Evolutionary conservation across 1,284 basidiomycete genomes (phyloP), one percentile per base, ranked within the genome.

Genomic region (Hortiboletus rubellus): DNA sequence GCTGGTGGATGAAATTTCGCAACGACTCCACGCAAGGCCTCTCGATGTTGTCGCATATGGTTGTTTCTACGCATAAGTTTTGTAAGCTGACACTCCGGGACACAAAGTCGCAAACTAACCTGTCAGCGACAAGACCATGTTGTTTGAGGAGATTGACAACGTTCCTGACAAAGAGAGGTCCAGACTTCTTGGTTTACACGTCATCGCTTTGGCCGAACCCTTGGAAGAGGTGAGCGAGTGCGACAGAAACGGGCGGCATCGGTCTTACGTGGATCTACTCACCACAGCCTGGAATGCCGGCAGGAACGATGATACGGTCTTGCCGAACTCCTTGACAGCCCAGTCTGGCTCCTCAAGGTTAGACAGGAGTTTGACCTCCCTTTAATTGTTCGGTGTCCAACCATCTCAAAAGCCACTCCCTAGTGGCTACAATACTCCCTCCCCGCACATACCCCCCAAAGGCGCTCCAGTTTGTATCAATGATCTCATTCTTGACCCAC

Each of bases 231-330:
- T 87, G 79, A 1, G 78, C 62, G 3, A 99, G 82, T 0, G 94
- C 94, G 6, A 97, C 76, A 0, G 91, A 82, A 18, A 18, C 18
- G 18, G 18, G 14, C 5, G 41, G 5, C 14, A 7, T 58, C 57
- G 51, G 55, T 55, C 24, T 2, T 37, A 42, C 55, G 24, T 31
- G 3, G 4, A 43, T 37, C 11, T 22, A 79, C 89, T 63, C 59
- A 88, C 96, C 96, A 69, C 90, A 94, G 3, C 96, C 96, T 24
- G 95, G 96, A 44, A 98, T 84, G 3, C 94, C 95, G 18, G 98
- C 76, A 0, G 97, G 95, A 0, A 95, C 80, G 54, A 99, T 84
- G 54, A 98, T 77, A 18, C 18, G 0, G 88, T 93, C 75, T 96
- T 95, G n/a, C 78, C 80, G 60, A 83, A 88, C 61, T 76, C 71